Percentiles rank a stretch among this genome's conserved stretches.
Evolutionary conservation across 1,284 basidiomycete genomes (phyloP).

Genomic region (Fistulinella cinereoalba): DNA sequence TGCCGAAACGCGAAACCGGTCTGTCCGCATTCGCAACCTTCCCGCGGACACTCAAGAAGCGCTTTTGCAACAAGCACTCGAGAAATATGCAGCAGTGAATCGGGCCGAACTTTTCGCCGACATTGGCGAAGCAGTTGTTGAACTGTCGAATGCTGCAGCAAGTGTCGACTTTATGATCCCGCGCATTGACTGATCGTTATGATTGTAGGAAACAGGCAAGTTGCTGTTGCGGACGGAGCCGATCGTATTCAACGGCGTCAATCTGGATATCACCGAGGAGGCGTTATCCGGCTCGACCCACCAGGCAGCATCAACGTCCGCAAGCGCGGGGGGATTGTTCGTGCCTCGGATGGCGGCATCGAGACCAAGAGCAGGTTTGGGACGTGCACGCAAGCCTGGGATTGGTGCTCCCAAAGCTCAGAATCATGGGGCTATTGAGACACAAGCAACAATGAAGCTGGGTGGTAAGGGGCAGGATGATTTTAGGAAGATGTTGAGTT

Average conservation of each 20-base stretch:
- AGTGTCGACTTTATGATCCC: constrained; percentile 25
- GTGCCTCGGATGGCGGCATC: constrained; percentile 63
- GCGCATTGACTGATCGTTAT: constrained; percentile 5
- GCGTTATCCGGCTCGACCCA: constrained; percentile 33
- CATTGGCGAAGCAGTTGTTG: constrained; percentile 69
- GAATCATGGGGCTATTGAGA: constrained; percentile 15
- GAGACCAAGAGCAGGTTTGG: constrained; percentile 67
- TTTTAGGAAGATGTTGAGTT: constrained; percentile 70
- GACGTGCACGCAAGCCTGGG: constrained; percentile 43
- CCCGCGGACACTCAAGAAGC: constrained; percentile 78
- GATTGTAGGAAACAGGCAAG: constrained; percentile 70
- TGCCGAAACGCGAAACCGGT: constrained; percentile 65
- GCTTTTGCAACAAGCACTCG: constrained; percentile 81
- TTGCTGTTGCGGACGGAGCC: constrained; percentile 67
- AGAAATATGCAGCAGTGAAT: constrained; percentile 71
- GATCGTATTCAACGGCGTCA: constrained; percentile 61
- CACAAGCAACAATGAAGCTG: constrained; percentile 13
- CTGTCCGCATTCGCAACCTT: constrained; percentile 74
- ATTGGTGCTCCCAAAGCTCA: constrained; percentile 20
- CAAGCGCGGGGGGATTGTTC: constrained; percentile 50
- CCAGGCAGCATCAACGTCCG: constrained; percentile 38
- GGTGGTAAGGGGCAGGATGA: constrained; percentile 59
- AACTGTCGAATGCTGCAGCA: constrained; percentile 73
- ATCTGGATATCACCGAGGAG: constrained; percentile 58
- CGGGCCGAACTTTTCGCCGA: constrained; percentile 75